Evolutionary conservation across 108 stramenopile species (phyloP).

Genomic region (Nitzschia sp.): DNA sequence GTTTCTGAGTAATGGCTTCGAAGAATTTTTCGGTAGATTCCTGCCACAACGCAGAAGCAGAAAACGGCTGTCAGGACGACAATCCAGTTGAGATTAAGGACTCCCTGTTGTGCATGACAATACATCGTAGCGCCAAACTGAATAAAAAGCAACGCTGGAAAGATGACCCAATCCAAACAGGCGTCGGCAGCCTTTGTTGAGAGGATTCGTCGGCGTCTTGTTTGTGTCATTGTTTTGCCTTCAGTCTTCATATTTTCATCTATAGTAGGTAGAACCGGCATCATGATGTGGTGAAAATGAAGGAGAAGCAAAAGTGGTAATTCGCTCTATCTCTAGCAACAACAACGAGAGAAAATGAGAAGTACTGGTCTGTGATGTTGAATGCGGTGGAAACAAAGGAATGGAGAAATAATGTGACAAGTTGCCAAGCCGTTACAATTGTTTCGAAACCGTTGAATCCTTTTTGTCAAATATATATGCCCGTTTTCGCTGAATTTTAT

Average conservation of each 20-base stretch:
- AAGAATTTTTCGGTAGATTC: conserved; percentile 22
- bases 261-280: background rate
- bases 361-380: too few relatives aligned
- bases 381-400: too few relatives aligned
- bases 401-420: too few relatives aligned
- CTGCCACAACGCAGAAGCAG: conserved; percentile 21
- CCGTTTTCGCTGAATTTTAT: too few relatives aligned
- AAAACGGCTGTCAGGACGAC: background rate
- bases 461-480: too few relatives aligned
- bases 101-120: conserved; percentile 16
- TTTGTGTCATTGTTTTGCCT: background rate
- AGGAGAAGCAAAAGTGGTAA: too few relatives aligned
- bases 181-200: conserved; percentile 10
- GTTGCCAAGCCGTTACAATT: too few relatives aligned
- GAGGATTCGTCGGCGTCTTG: background rate
- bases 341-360: too few relatives aligned
- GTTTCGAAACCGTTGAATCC: too few relatives aligned
- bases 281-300: too few relatives aligned
- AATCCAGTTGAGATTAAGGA: conserved; percentile 1
- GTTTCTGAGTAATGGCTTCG: conserved; percentile 11
- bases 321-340: too few relatives aligned
- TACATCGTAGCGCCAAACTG: conserved; percentile 31
- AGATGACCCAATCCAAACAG: conserved; percentile 32
- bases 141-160: conserved; percentile 25
- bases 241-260: background rate